phyloP scores from a whole-genome alignment of 768 basidiomycete genomes.

The Xerocomus spinulosus region DNA sequence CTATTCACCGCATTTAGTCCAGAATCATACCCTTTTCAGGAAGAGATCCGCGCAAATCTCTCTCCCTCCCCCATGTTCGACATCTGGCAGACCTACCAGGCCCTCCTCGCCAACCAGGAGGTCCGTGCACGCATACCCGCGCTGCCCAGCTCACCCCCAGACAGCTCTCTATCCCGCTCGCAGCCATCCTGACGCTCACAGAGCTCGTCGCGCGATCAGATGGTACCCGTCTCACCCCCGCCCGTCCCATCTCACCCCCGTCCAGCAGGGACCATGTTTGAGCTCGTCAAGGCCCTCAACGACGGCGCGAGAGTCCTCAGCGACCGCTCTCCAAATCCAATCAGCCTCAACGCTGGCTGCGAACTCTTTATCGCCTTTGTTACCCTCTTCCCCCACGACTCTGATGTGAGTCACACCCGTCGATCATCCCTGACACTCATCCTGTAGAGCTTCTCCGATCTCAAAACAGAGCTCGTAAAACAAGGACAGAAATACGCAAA shows the following conservation, averaged over 20 bases:
- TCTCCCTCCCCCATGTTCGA: constrained; percentile 34
- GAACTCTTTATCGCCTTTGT: constrained; percentile 89
- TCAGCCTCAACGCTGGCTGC: constrained; percentile 84
- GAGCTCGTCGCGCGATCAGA: constrained; percentile 76
- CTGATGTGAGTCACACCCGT: constrained; percentile 50
- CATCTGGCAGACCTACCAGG: constrained; percentile 50
- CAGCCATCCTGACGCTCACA: constrained; percentile 82
- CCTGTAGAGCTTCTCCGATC: constrained; percentile 70
- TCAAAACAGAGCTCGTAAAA: constrained; percentile 77
- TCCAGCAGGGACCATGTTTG: constrained; percentile 86
- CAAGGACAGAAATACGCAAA: constrained; percentile 76
- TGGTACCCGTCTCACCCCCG: constrained; percentile 44
- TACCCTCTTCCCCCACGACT: constrained; percentile 77
- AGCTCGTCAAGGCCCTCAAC: constrained; percentile 81
- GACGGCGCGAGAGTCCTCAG: constrained; percentile 65
- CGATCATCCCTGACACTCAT: constrained; percentile 6
- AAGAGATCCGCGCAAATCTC: constrained; percentile 24
- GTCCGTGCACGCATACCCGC: constrained; percentile 37
- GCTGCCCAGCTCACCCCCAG: background rate
- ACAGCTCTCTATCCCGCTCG: constrained; percentile 77
- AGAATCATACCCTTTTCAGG: constrained; percentile 7
- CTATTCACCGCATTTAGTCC: constrained; percentile 5
- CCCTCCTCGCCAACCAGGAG: constrained; percentile 59
- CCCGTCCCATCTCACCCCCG: constrained; percentile 6
- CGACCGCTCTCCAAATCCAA: constrained; percentile 63